Evolutionary conservation across 2,329 filamentous ascomycete species (phyloP).

Genomic region (Exophiala dermatitidis): DNA sequence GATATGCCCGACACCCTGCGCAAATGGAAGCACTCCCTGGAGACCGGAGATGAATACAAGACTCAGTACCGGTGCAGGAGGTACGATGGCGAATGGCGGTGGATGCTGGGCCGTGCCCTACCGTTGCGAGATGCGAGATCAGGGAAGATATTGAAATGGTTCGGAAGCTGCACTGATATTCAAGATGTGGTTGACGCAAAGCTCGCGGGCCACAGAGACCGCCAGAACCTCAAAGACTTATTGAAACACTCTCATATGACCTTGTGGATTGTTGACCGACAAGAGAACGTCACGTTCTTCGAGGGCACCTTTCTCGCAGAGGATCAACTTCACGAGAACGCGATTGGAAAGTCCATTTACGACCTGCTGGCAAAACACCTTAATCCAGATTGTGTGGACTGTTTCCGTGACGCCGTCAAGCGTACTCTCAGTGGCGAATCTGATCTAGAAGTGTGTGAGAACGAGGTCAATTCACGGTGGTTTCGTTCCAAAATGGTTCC

Average conservation of each 20-base stretch:
- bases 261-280: constrained; percentile 62
- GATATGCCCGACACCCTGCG: constrained; percentile 52
- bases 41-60: constrained; percentile 61
- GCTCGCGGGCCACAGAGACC: constrained; percentile 56
- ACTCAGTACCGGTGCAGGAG: constrained; percentile 64
- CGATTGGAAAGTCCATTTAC: constrained; percentile 30
- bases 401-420: constrained; percentile 48
- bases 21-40: constrained; percentile 56
- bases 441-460: constrained; percentile 57
- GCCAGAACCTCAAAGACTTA: constrained; percentile 65
- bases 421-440: constrained; percentile 56
- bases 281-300: constrained; percentile 58
- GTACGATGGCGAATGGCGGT: constrained; percentile 64
- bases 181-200: constrained; percentile 66
- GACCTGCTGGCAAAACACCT: constrained; percentile 24
- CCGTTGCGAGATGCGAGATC: constrained; percentile 60
- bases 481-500: constrained; percentile 67
- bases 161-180: constrained; percentile 72
- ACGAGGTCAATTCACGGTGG: constrained; percentile 56
- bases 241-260: constrained; percentile 69
- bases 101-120: constrained; percentile 68
- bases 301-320: constrained; percentile 48
- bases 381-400: background rate
- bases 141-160: constrained; percentile 69
- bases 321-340: constrained; percentile 4